Evolutionary conservation across 1,139 yeast species (phyloP).

Genomic region (Magnusiomyces magnusii): DNA sequence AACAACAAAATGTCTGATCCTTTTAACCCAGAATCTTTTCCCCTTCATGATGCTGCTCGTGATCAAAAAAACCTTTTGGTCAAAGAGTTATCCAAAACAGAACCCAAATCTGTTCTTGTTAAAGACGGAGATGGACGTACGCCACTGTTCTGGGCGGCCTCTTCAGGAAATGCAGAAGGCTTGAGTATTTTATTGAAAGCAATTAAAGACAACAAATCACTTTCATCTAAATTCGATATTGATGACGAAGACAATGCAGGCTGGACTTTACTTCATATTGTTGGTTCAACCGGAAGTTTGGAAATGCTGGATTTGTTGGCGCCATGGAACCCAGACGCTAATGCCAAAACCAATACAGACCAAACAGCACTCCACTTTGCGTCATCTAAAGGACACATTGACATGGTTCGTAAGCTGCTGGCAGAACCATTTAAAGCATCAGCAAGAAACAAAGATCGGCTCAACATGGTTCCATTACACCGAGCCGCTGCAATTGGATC

Average conservation of each 20-base stretch:
- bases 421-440: constrained; percentile 44
- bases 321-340: constrained; percentile 41
- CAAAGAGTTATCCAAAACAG: constrained; percentile 40
- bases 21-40: constrained; percentile 14
- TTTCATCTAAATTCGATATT: constrained; percentile 43
- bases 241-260: constrained; percentile 73
- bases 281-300: constrained; percentile 63
- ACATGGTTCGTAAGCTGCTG: constrained; percentile 46
- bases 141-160: constrained; percentile 86
- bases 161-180: constrained; percentile 50
- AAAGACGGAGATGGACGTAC: constrained; percentile 72
- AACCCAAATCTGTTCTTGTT: constrained; percentile 41
- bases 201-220: constrained; percentile 18
- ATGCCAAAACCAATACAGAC: constrained; percentile 55
- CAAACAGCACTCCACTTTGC: constrained; percentile 74
- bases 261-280: constrained; percentile 85
- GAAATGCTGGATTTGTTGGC: constrained; percentile 42
- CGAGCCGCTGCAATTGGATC: constrained; percentile 82
- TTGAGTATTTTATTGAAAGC: constrained; percentile 46
- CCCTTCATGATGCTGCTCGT: constrained; percentile 53
- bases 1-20: constrained; percentile 14
- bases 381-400: constrained; percentile 55
- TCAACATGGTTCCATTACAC: constrained; percentile 61
- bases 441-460: constrained; percentile 57
- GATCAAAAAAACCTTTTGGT: constrained; percentile 47